Conservation (phyloP, 2,329 filamentous ascomycete genomes). For the Botrytis porri region DNA sequence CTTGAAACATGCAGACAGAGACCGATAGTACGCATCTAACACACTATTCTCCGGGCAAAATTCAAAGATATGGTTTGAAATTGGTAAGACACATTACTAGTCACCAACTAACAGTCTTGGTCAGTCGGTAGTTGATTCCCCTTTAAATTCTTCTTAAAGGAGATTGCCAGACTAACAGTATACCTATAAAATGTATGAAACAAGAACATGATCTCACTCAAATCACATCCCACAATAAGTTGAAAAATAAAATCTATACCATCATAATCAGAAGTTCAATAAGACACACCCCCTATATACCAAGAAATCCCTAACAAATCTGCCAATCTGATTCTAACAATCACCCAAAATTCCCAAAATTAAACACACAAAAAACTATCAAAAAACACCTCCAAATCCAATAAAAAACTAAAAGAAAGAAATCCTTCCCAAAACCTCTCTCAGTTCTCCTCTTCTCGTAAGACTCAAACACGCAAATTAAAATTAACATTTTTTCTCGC, state of each 20-base stretch:
- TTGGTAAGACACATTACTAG: neutral
- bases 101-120: neutral
- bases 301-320: neutral
- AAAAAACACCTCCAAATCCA: neutral
- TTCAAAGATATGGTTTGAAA: too few species aligned
- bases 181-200: neutral
- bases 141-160: neutral
- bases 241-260: accelerated
- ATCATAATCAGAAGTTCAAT: accelerated
- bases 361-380: neutral
- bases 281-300: neutral
- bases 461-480: neutral
- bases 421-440: neutral
- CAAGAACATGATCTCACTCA: neutral
- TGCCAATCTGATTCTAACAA: accelerated
- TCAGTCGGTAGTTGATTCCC: neutral
- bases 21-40: too few species aligned
- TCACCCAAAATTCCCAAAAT: neutral
- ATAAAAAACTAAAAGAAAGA: neutral
- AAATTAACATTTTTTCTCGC: neutral
- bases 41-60: too few species aligned
- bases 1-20: too few species aligned
- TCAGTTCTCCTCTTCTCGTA: neutral
- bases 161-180: neutral
- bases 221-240: neutral